Evolutionary conservation across 2,329 filamentous ascomycete species (phyloP).

Genomic region (Pseudocercospora fuligena): DNA sequence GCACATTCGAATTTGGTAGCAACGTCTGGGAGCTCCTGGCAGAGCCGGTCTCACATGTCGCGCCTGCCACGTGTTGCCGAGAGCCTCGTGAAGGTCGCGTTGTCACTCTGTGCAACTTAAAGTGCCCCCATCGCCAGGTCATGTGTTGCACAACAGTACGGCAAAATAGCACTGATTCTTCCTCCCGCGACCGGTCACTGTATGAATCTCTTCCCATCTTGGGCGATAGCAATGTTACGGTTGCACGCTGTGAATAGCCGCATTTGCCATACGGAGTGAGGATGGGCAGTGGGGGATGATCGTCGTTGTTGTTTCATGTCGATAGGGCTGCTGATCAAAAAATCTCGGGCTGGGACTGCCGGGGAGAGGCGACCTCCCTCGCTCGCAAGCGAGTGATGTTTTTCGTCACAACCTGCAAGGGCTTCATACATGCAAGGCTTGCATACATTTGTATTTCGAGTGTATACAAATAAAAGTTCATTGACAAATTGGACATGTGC

Average conservation of each 20-base stretch:
- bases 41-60: background rate
- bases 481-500: background rate
- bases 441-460: background rate
- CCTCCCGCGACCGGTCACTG: too few relatives aligned
- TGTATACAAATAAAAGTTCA: background rate
- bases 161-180: background rate
- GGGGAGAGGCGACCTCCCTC: background rate
- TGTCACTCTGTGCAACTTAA: background rate
- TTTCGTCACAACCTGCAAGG: background rate
- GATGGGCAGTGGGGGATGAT: background rate
- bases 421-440: constrained; percentile 1
- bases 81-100: background rate
- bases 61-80: constrained; percentile 7
- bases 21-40: background rate
- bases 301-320: background rate
- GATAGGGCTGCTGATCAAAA: constrained; percentile 3
- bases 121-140: background rate
- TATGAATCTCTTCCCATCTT: background rate
- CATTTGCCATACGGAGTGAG: background rate
- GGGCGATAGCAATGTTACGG: background rate
- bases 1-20: background rate
- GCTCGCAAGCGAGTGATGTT: background rate
- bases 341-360: background rate
- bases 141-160: background rate
- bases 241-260: background rate